Conservation (phyloP, 1,284 basidiomycete species). For the Pseudomicrostroma phylloplanum region DNA sequence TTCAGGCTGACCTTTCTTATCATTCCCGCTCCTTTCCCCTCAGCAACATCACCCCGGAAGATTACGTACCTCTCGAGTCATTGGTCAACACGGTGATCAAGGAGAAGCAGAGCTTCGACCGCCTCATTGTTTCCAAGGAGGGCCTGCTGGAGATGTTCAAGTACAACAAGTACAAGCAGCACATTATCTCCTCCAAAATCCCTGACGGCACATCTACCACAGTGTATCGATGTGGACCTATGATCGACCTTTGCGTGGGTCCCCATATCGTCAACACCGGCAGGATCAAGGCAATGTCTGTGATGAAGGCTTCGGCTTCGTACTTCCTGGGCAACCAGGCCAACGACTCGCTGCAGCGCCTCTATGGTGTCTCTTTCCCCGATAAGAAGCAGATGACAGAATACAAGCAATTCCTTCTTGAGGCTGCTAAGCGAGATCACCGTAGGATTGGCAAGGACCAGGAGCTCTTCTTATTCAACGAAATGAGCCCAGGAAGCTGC, state of each 20-base stretch:
- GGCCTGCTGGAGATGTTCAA: constrained; percentile 92
- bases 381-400: constrained; percentile 92
- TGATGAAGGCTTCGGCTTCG: constrained; percentile 66
- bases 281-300: constrained; percentile 70
- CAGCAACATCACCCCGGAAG: constrained; percentile 54
- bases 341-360: constrained; percentile 91
- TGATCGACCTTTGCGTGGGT: constrained; percentile 95
- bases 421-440: constrained; percentile 96
- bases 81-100: constrained; percentile 81
- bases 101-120: constrained; percentile 95
- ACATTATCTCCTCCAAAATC: constrained; percentile 92
- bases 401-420: constrained; percentile 91
- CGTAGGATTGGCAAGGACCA: constrained; percentile 66
- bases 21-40: background rate
- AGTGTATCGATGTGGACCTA: constrained; percentile 96
- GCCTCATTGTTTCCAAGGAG: constrained; percentile 87
- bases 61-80: constrained; percentile 86
- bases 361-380: constrained; percentile 99
- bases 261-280: constrained; percentile 98
- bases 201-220: constrained; percentile 95
- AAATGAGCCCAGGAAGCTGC: constrained; percentile 84
- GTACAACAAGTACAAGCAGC: constrained; percentile 99
- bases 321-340: constrained; percentile 93
- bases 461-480: constrained; percentile 98
- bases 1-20: too few relatives aligned